Percentiles rank a stretch among this genome's conserved stretches.
phyloP scores from a whole-genome alignment of 805 yeast species.

The Starmerella vitae region DNA sequence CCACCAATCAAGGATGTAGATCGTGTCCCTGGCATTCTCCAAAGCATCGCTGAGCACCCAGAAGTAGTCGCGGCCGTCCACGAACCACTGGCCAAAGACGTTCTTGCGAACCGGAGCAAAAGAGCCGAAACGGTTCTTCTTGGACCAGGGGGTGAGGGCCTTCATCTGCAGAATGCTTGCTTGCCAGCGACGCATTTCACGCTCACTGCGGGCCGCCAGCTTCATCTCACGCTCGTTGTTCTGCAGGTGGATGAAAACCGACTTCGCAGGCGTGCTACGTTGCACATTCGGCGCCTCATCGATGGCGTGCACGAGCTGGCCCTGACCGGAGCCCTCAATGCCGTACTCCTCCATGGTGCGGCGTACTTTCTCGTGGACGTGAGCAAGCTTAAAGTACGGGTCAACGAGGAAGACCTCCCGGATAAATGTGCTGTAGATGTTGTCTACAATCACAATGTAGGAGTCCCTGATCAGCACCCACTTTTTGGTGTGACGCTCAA shows the following conservation, averaged over 20 bases:
- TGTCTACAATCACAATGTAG: conserved; percentile 73
- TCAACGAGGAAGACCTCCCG: conserved; percentile 89
- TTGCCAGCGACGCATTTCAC: conserved; percentile 74
- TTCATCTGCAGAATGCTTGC: conserved; percentile 56
- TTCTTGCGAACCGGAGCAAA: conserved; percentile 84
- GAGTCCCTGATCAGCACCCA: conserved; percentile 85
- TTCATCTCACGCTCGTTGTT: conserved; percentile 34
- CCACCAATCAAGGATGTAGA: conserved; percentile 99
- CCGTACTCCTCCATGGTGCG: too few relatives aligned
- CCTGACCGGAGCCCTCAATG: conserved; percentile 11
- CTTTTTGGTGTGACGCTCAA: conserved; percentile 75
- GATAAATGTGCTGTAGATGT: conserved; percentile 73
- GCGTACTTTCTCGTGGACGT: conserved; percentile 1
- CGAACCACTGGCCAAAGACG: conserved; percentile 91
- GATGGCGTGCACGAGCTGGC: not conserved
- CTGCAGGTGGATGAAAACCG: conserved; percentile 22
- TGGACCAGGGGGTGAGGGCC: conserved; percentile 56
- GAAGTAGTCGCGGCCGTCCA: conserved; percentile 89
- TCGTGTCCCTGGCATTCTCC: conserved; percentile 83
- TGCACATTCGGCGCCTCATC: not conserved
- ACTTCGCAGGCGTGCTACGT: conserved; percentile 9
- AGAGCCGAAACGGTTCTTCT: conserved; percentile 62
- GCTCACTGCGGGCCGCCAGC: conserved; percentile 54
- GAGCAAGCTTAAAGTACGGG: conserved; percentile 43
- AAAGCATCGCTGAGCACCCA: conserved; percentile 93